Percentiles rank a stretch among this genome's conserved stretches.
Evolutionary conservation across 164 flowering plant genomes (phyloP).

Genomic region (Tetracentron sinense): DNA sequence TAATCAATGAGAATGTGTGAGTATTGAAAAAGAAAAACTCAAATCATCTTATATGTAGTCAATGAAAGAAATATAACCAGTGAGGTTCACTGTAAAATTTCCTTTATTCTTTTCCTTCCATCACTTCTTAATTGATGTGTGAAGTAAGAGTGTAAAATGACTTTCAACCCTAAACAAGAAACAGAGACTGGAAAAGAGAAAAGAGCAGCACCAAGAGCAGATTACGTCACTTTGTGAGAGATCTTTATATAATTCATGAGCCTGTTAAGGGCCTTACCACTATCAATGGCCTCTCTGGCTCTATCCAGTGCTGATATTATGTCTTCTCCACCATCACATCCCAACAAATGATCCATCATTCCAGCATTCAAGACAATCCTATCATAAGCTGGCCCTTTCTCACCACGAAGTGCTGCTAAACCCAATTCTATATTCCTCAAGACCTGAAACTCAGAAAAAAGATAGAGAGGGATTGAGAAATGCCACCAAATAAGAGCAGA

Average conservation of each 20-base stretch:
- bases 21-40: no score
- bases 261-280: conserved; percentile 74
- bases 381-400: conserved; percentile 94
- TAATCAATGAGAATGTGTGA: no score
- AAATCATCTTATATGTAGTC: no score
- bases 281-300: conserved; percentile 96
- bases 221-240: conserved; percentile 53
- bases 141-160: no score
- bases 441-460: conserved; percentile 38
- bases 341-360: conserved; percentile 92
- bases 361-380: conserved; percentile 92
- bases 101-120: no score
- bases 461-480: not conserved
- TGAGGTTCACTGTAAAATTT: no score
- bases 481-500: no score
- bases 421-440: conserved; percentile 87
- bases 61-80: no score
- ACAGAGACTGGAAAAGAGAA: no score
- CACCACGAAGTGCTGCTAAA: conserved; percentile 79
- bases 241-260: conserved; percentile 70
- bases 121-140: no score
- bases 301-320: conserved; percentile 64
- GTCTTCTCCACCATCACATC: conserved; percentile 87
- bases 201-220: no score
- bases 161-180: no score